phyloP scores from a whole-genome alignment of 768 basidiomycete species.

The Candolleomyces aberdarensis region DNA sequence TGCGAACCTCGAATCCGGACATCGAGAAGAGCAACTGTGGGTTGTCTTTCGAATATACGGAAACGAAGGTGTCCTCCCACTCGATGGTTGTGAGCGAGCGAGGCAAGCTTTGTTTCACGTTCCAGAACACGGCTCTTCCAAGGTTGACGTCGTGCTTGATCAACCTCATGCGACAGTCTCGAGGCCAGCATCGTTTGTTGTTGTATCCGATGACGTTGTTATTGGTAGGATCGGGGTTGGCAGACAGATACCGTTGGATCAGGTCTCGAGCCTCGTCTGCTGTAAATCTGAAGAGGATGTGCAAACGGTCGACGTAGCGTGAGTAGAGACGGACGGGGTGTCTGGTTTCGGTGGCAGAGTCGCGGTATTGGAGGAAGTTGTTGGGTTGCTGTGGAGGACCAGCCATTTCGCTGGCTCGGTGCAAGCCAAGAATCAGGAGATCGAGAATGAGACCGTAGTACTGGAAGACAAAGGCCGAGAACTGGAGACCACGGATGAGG shows the following conservation, averaged over 20 bases:
- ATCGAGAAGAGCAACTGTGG: slow-evolving; percentile 97
- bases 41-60: slow-evolving; percentile 96
- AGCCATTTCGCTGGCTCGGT: slow-evolving; percentile 98
- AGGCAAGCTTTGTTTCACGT: slow-evolving; percentile 95
- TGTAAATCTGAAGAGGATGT: slow-evolving; percentile 96
- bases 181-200: slow-evolving; percentile 99
- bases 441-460: slow-evolving; percentile 96
- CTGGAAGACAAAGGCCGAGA: slow-evolving; percentile 99
- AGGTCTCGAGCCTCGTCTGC: slow-evolving; percentile 97
- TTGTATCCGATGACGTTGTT: slow-evolving; percentile 99
- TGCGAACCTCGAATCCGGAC: slow-evolving; percentile 98
- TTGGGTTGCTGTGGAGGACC: slow-evolving; percentile 97
- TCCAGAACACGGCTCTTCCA: slow-evolving; percentile 98
- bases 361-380: slow-evolving; percentile 96
- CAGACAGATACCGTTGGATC: slow-evolving; percentile 95
- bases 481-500: slow-evolving; percentile 95
- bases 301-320: slow-evolving; percentile 91
- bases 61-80: slow-evolving; percentile 98
- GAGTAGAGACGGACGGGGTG: slow-evolving; percentile 99
- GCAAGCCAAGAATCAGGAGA: slow-evolving; percentile 92
- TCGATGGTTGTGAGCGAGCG: slow-evolving; percentile 97
- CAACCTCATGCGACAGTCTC: slow-evolving; percentile 97
- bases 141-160: slow-evolving; percentile 99
- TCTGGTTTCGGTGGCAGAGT: slow-evolving; percentile 90
- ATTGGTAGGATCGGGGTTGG: slow-evolving; percentile 97